phyloP scores from a whole-genome alignment of 2,329 filamentous ascomycete genomes.

The Penicillium sp. region DNA sequence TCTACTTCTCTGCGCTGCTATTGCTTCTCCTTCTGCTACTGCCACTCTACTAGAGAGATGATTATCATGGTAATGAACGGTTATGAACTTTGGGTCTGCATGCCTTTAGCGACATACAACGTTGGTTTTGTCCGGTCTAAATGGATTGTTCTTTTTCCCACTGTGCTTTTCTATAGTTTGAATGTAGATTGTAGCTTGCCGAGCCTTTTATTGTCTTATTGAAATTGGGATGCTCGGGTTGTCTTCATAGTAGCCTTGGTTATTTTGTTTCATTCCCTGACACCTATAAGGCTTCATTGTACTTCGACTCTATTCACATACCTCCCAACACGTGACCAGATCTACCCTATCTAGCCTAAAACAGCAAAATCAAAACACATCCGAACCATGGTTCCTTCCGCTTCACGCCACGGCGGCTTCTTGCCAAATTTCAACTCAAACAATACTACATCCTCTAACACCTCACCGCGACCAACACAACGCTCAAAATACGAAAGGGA shows the following conservation, averaged over 20 bases:
- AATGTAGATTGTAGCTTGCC: not conserved
- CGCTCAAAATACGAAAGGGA: not conserved
- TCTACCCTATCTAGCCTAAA: slow-evolving; percentile 26
- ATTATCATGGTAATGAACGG: slow-evolving; percentile 32
- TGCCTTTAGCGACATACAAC: slow-evolving; percentile 10
- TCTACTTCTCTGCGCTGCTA: slow-evolving; percentile 9
- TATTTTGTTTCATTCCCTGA: too few relatives aligned
- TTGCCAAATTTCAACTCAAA: not conserved
- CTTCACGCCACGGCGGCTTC: slow-evolving; percentile 12
- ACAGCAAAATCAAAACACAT: slow-evolving; percentile 27
- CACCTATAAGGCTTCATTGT: not conserved
- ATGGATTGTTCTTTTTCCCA: slow-evolving; percentile 4
- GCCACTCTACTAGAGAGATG: slow-evolving; percentile 26
- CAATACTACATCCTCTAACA: not conserved
- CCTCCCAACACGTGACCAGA: slow-evolving; percentile 14
- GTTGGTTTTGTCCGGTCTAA: slow-evolving; percentile 4
- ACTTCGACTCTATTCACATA: not conserved
- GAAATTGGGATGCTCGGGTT: not conserved
- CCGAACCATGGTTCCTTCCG: slow-evolving; percentile 18
- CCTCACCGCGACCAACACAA: not conserved
- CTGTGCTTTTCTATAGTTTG: not conserved
- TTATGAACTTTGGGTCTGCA: slow-evolving; percentile 20
- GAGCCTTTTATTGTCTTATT: not conserved
- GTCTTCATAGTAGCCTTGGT: not conserved
- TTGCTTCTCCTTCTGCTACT: slow-evolving; percentile 15